Percentiles rank a stretch among this genome's conserved stretches.
These are phyloP conservation scores for Brettanomyces naardenensis DNA, from an alignment of 805 yeast genomes.

Conservation along the genomic window DNA sequence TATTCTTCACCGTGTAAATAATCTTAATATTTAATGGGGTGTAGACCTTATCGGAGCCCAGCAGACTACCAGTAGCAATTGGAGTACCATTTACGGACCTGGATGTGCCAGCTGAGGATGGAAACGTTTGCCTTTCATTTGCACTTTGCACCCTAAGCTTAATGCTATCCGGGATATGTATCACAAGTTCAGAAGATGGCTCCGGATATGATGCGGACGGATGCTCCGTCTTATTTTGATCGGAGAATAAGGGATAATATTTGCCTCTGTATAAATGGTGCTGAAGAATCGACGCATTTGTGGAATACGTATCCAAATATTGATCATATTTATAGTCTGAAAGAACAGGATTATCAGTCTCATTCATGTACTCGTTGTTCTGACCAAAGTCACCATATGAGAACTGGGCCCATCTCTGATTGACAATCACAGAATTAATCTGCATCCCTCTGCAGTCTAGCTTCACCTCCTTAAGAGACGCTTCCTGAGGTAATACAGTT, in stretches of 20 bases:
- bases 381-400: slow-evolving; percentile 43
- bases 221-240: slow-evolving; percentile 26
- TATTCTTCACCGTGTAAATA: slow-evolving; percentile 55
- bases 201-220: slow-evolving; percentile 20
- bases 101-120: slow-evolving; percentile 27
- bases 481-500: slow-evolving; percentile 64
- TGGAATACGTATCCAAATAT: slow-evolving; percentile 34
- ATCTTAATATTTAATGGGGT: slow-evolving; percentile 70
- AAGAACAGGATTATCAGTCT: slow-evolving; percentile 20
- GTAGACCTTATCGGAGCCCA: slow-evolving; percentile 41
- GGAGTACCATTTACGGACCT: slow-evolving; percentile 24
- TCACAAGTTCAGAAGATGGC: slow-evolving; percentile 56
- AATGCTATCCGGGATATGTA: slow-evolving; percentile 59
- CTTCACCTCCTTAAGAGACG: slow-evolving; percentile 47
- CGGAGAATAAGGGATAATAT: slow-evolving; percentile 46
- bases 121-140: slow-evolving; percentile 17
- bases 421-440: slow-evolving; percentile 58
- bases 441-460: slow-evolving; percentile 76
- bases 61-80: slow-evolving; percentile 21
- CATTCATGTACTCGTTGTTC: slow-evolving; percentile 29
- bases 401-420: slow-evolving; percentile 49
- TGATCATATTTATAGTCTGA: slow-evolving; percentile 24
- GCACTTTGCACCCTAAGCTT: slow-evolving; percentile 53
- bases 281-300: slow-evolving; percentile 38
- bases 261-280: slow-evolving; percentile 52